phyloP scores from a whole-genome alignment of 1,139 yeast species.

The Yamadazyma jaroonii region DNA sequence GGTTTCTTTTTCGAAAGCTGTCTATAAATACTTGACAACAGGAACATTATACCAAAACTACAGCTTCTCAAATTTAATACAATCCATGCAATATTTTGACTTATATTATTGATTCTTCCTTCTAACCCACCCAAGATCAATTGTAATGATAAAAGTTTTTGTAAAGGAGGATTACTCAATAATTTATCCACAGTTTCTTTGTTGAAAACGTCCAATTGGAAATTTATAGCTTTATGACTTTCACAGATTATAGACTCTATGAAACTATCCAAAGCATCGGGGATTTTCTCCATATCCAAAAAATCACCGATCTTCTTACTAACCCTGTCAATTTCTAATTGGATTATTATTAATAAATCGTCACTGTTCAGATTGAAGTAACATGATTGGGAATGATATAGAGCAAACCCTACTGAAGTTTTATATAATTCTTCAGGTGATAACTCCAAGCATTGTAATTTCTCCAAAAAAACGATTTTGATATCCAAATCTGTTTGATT shows the following conservation, averaged over 20 bases:
- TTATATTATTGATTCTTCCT: slow-evolving; percentile 38
- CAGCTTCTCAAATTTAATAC: slow-evolving; percentile 67
- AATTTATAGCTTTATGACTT: slow-evolving; percentile 65
- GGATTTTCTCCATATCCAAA: slow-evolving; percentile 15
- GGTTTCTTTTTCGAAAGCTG: slow-evolving; percentile 53
- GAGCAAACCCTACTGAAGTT: slow-evolving; percentile 60
- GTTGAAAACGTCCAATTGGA: slow-evolving; percentile 60
- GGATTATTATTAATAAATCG: slow-evolving; percentile 59
- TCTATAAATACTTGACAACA: slow-evolving; percentile 59
- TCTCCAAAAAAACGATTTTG: slow-evolving; percentile 29
- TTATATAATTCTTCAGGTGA: slow-evolving; percentile 32
- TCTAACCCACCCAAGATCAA: slow-evolving; percentile 59
- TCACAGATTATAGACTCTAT: slow-evolving; percentile 53
- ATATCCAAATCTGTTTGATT: slow-evolving; percentile 20
- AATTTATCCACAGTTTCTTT: slow-evolving; percentile 70
- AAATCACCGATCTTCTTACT: slow-evolving; percentile 13
- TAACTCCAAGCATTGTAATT: slow-evolving; percentile 15
- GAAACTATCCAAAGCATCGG: slow-evolving; percentile 31
- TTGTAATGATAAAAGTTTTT: slow-evolving; percentile 62
- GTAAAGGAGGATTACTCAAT: slow-evolving; percentile 71
- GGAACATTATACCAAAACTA: slow-evolving; percentile 73
- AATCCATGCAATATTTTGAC: slow-evolving; percentile 63
- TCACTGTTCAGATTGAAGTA: slow-evolving; percentile 63
- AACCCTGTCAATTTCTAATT: slow-evolving; percentile 39
- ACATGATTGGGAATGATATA: slow-evolving; percentile 65